A percentile compares a stretch with the other conserved stretches of the same genome.
Conservation (phyloP, 1,284 basidiomycete genomes). For the Sanghuangporus sanghuang region DNA sequence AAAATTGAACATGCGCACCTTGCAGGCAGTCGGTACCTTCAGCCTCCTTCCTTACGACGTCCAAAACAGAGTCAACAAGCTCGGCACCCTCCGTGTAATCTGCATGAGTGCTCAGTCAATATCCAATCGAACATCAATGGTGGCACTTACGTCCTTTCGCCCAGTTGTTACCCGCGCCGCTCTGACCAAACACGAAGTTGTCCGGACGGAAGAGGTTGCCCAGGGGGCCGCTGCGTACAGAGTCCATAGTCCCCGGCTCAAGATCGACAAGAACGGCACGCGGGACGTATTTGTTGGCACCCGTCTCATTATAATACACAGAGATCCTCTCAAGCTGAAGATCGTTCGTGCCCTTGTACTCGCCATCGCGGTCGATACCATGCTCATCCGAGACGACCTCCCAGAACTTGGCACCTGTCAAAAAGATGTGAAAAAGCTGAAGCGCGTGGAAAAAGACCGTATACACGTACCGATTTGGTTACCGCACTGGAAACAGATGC, state of each 20-base stretch:
- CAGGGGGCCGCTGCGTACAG: constrained; percentile 58
- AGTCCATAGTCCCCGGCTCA: constrained; percentile 89
- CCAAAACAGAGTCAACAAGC: constrained; percentile 82
- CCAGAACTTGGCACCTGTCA: constrained; percentile 94
- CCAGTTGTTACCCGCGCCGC: constrained; percentile 92
- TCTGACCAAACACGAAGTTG: constrained; percentile 71
- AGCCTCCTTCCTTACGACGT: constrained; percentile 67
- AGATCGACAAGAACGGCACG: constrained; percentile 88
- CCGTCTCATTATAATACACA: constrained; percentile 93
- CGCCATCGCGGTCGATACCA: constrained; percentile 88
- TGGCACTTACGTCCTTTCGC: constrained; percentile 76
- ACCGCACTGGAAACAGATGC: constrained; percentile 66
- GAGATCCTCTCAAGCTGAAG: constrained; percentile 97
- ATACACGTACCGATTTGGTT: constrained; percentile 85
- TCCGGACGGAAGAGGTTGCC: constrained; percentile 85
- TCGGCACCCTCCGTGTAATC: constrained; percentile 94
- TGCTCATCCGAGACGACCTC: constrained; percentile 97
- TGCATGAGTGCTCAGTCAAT: constrained; percentile 33
- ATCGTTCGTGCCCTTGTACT: constrained; percentile 91
- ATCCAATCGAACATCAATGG: background rate
- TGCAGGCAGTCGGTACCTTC: constrained; percentile 86
- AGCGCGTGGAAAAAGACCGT: constrained; percentile 15
- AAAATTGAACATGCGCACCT: constrained; percentile 89
- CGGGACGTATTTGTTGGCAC: constrained; percentile 86
- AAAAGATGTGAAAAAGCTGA: constrained; percentile 20